Evolutionary conservation across 225 moss, liverwort and hornwort species (phyloP).

Genomic region (Polytrichum formosum): DNA sequence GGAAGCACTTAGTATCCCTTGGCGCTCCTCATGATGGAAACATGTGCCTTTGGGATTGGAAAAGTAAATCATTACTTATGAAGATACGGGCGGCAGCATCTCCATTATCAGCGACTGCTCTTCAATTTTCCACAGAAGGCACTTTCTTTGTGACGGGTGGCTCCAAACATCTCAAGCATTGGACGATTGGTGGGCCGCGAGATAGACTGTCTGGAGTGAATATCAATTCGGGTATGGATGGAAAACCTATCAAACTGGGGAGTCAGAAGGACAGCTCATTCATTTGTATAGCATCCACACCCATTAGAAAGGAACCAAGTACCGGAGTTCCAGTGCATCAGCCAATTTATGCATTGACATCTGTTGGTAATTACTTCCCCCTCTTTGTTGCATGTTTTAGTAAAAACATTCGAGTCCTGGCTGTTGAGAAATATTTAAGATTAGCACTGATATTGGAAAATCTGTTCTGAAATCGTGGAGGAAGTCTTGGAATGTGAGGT

Average conservation of each 20-base stretch:
- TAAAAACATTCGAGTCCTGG: too few species aligned
- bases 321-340: constrained; percentile 41
- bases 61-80: constrained; percentile 48
- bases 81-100: constrained; percentile 61
- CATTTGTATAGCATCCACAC: constrained; percentile 47
- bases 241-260: constrained; percentile 61
- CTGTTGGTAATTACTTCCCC: constrained; percentile 35
- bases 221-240: constrained; percentile 62
- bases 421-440: too few species aligned
- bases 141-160: constrained; percentile 70
- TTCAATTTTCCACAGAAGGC: constrained; percentile 63
- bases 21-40: constrained; percentile 70
- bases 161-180: constrained; percentile 70
- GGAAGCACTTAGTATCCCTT: constrained; percentile 67
- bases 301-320: constrained; percentile 36
- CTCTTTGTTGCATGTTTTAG: too few species aligned
- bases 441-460: too few species aligned
- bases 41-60: constrained; percentile 81
- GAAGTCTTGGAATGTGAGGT: too few species aligned
- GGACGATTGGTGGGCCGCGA: constrained; percentile 61
- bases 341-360: constrained; percentile 63
- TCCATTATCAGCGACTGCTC: constrained; percentile 32
- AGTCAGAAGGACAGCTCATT: constrained; percentile 66
- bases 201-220: constrained; percentile 56
- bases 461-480: too few species aligned